Conservation (phyloP, 192 early-diverging fungal genomes). For the Backusella parvicylindrica region DNA sequence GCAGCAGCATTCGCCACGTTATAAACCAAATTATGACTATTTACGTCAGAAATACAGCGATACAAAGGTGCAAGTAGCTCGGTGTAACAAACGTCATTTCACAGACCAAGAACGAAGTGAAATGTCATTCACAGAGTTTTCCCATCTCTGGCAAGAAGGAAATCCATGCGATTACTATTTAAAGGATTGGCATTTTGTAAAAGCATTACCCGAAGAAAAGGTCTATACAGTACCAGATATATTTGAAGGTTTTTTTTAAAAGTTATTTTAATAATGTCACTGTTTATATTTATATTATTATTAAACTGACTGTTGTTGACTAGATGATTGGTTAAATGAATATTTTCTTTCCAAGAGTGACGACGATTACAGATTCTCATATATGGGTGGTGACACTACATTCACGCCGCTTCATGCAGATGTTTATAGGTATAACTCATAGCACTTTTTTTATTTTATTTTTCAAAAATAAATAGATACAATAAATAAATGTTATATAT, state of each 20-base stretch:
- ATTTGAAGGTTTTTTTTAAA: constrained; percentile 44
- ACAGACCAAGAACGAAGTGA: constrained; percentile 58
- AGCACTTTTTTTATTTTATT: not conserved
- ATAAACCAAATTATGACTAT: constrained; percentile 40
- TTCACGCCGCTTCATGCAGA: constrained; percentile 77
- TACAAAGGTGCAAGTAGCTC: constrained; percentile 54
- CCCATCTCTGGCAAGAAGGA: constrained; percentile 46
- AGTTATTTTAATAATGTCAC: not conserved
- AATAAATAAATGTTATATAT: no score
- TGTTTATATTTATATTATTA: not conserved
- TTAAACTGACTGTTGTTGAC: not conserved
- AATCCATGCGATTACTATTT: constrained; percentile 40
- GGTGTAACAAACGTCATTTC: constrained; percentile 54
- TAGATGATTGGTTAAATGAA: constrained; percentile 72
- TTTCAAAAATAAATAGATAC: not conserved
- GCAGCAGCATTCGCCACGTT: not conserved
- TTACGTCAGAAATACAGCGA: constrained; percentile 38
- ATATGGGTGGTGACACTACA: constrained; percentile 66
- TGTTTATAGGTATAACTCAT: constrained; percentile 56
- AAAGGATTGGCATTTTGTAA: constrained; percentile 72
- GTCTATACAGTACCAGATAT: constrained; percentile 44
- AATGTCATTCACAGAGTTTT: constrained; percentile 55
- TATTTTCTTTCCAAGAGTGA: constrained; percentile 50
- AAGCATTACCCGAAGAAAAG: constrained; percentile 33
- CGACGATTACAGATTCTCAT: constrained; percentile 74